Evolutionary conservation across 345 rosid genomes (phyloP).

Genomic region (Balakata baccata): DNA sequence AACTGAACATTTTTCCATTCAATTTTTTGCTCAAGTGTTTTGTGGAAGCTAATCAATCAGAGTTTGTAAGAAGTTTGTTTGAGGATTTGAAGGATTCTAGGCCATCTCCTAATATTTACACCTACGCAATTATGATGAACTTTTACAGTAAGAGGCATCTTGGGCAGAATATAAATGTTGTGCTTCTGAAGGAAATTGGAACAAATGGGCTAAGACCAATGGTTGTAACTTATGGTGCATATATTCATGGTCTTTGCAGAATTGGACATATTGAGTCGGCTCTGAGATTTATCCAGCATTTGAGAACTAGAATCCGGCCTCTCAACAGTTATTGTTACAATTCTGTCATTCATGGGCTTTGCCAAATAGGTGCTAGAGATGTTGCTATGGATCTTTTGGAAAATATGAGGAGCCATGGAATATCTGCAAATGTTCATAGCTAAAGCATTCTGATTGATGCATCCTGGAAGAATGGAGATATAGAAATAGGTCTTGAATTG

Average conservation of each 20-base stretch:
- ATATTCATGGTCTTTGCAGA: constrained; percentile 47
- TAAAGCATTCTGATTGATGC: constrained; percentile 52
- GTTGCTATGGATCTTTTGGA: constrained; percentile 40
- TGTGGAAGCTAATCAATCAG: constrained; percentile 35
- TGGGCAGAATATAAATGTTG: constrained; percentile 21
- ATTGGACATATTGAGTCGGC: constrained; percentile 37
- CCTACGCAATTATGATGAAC: constrained; percentile 48
- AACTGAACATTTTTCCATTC: constrained; percentile 36
- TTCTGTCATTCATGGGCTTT: constrained; percentile 49
- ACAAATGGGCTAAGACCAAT: constrained; percentile 33
- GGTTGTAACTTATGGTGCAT: constrained; percentile 41
- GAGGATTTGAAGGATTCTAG: constrained; percentile 43
- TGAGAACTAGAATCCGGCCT: constrained; percentile 23
- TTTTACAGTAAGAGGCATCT: constrained; percentile 33
- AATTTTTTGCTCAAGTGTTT: constrained; percentile 61
- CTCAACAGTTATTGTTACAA: constrained; percentile 48
- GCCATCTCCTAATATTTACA: constrained; percentile 45
- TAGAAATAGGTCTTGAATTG: constrained; percentile 34
- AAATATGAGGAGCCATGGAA: constrained; percentile 42
- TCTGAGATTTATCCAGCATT: constrained; percentile 24
- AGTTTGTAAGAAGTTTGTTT: constrained; percentile 27
- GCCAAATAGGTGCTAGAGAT: constrained; percentile 37
- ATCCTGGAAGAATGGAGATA: constrained; percentile 43
- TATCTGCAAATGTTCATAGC: constrained; percentile 43
- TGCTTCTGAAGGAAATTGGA: constrained; percentile 42